These are phyloP conservation scores for Chaetothyriales sp. DNA, from an alignment of 2,329 filamentous ascomycete species.

Conservation along the genomic window DNA sequence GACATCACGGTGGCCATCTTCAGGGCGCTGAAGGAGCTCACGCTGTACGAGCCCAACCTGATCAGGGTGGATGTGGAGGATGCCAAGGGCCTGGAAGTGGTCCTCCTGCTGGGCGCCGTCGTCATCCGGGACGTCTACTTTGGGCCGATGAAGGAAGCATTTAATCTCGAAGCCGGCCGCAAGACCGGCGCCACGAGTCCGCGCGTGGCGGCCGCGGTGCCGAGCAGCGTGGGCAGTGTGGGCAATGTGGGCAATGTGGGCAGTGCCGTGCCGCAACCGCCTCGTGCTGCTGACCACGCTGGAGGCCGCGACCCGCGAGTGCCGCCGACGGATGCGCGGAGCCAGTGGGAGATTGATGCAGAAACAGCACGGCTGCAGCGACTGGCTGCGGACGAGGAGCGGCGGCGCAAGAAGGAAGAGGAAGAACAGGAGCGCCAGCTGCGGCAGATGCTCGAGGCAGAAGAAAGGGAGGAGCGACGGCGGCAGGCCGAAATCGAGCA, in stretches of 20 bases:
- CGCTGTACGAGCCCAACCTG: slow-evolving; percentile 87
- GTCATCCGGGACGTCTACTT: slow-evolving; percentile 52
- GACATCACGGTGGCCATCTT: slow-evolving; percentile 92
- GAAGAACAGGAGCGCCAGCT: slow-evolving; percentile 40
- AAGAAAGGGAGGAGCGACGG: slow-evolving; percentile 38
- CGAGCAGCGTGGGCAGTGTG: slow-evolving; percentile 1
- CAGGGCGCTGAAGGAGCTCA: slow-evolving; percentile 60
- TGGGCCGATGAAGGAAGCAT: slow-evolving; percentile 55
- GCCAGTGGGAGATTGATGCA: slow-evolving; percentile 39
- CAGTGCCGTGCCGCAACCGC: slow-evolving; percentile 3
- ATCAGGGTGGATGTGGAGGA: slow-evolving; percentile 86
- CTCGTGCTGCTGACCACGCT: slow-evolving; percentile 12
- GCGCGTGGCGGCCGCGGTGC: slow-evolving; percentile 16
- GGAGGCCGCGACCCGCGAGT: slow-evolving; percentile 20
- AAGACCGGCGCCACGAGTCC: slow-evolving; percentile 18
- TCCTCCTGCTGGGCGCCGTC: slow-evolving; percentile 49
- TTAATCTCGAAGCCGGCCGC: slow-evolving; percentile 47
- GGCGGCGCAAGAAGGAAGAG: slow-evolving; percentile 33
- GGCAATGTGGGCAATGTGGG: no score
- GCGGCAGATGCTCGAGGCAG: slow-evolving; percentile 38
- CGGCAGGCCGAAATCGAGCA: slow-evolving; percentile 50
- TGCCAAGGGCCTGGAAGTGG: slow-evolving; percentile 79
- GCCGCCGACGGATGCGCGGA: slow-evolving; percentile 36
- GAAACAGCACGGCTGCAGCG: slow-evolving; percentile 34
- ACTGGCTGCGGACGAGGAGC: slow-evolving; percentile 30